Evolutionary conservation across 495 filamentous ascomycete genomes (phyloP), one percentile per base, ranked within the genome.

Genomic region (Penicillium lividum): DNA sequence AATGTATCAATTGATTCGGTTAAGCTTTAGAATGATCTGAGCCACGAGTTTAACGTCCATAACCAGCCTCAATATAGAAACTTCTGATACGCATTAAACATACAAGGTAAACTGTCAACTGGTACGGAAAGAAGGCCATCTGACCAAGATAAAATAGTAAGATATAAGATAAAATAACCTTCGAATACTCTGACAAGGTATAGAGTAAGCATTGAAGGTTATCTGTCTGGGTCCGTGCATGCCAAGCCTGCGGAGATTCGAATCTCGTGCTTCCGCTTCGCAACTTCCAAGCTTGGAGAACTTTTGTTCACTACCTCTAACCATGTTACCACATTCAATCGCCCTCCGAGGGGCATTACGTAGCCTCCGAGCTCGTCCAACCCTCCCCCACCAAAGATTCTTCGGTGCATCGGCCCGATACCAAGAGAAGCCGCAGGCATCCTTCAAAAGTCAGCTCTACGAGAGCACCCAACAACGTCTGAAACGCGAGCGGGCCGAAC

Each of bases 401-500:
- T 70, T 75, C 49, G 57, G 61, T 28, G 59, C 43, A 6, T 69
- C 71, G 4, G 38, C 58, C 38, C 67, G 51, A 27, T 60, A 25
- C 40, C 44, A 25, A 27, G 67, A 77, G 50, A 65, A 69, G 51
- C 56, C 65, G 46, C 69, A 73, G 45, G 29, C 47, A 27, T 83
- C 84, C 4, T 97, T 98, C 78, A 85, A 89, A 61, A 89, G 86
- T 16, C 94, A 98, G 77, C 76, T 98, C 57, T 92, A 91, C 56
- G 85, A 94, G 65, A 95, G 90, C 62, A 93, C 93, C 33, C 78
- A 84, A 53, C 77, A 86, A 63, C 86, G 94, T 10, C 73, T 97
- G 54, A 79, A 87, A 66, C 78, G 86, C 27, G 93, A 98, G 70
- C 79, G 82, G 44, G 83, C 80, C 11, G 86, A 92, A 61, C 84